Conservation (phyloP, 1,284 basidiomycete species). For the Microbotryomycetes sp. region DNA sequence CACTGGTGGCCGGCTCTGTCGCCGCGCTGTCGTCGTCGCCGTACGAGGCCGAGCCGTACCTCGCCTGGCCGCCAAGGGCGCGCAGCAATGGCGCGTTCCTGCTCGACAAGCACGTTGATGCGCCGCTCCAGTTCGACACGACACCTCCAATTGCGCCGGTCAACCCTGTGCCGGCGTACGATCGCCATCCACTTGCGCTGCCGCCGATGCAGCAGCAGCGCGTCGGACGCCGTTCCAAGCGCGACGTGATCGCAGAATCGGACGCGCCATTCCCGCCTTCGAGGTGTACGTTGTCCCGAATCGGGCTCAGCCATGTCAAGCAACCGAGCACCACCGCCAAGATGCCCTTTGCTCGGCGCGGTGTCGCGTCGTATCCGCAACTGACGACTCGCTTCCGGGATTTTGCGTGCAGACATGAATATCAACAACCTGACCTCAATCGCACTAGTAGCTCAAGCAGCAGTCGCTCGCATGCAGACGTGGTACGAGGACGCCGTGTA, state of each 20-base stretch:
- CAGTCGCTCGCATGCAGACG: conserved; percentile 25
- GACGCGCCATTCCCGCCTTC: conserved; percentile 9
- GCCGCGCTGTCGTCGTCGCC: not conserved
- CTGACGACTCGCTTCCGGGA: not conserved
- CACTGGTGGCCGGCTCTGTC: too few relatives aligned
- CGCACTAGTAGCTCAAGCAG: conserved; percentile 17
- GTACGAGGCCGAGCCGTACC: not conserved
- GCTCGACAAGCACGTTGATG: not conserved
- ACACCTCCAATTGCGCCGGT: not conserved
- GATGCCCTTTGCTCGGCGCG: not conserved
- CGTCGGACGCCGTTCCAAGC: not conserved
- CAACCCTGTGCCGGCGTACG: conserved; percentile 9
- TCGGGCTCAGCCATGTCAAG: not conserved
- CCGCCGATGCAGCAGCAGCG: not conserved
- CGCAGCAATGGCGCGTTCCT: not conserved
- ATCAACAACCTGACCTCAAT: conserved; percentile 24
- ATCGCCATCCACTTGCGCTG: conserved; percentile 13
- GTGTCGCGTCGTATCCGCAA: not conserved
- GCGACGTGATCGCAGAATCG: conserved; percentile 1
- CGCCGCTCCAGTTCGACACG: not conserved
- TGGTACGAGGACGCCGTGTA: conserved; percentile 26
- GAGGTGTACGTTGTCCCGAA: not conserved
- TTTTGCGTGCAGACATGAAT: conserved; percentile 26
- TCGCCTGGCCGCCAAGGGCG: not conserved
- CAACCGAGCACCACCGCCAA: not conserved